Conservation (phyloP, 495 filamentous ascomycete genomes). For the Hypoxylon lenormandii region DNA sequence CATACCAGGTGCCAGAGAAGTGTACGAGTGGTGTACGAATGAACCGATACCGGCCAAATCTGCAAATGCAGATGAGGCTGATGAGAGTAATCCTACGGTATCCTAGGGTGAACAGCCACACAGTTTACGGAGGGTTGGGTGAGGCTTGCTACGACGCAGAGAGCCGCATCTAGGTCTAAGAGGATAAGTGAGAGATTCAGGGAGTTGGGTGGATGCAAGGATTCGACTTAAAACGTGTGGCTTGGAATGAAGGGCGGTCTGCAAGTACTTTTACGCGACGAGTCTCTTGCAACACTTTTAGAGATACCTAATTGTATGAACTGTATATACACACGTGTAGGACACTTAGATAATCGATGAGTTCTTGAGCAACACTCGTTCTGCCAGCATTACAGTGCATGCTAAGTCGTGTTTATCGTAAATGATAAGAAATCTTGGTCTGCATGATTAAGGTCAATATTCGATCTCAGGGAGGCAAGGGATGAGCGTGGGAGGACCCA, state of each 20-base stretch:
- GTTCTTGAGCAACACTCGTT: conserved; percentile 9
- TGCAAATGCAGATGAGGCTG: neutral
- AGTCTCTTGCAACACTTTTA: conserved; percentile 2
- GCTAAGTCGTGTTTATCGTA: conserved; percentile 16
- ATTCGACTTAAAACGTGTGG: conserved; percentile 9
- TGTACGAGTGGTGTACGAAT: neutral
- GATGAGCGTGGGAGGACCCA: conserved; percentile 8
- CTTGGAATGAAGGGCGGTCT: conserved; percentile 28
- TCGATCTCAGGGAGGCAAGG: conserved; percentile 17
- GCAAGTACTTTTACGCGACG: neutral
- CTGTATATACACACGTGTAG: conserved; percentile 26
- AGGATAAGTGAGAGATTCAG: conserved; percentile 11
- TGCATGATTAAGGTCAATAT: conserved; percentile 23
- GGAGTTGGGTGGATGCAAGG: conserved; percentile 13
- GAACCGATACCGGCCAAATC: conserved; percentile 4
- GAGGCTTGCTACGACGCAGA: conserved; percentile 7
- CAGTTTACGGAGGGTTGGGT: neutral
- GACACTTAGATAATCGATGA: conserved; percentile 1
- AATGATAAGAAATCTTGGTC: conserved; percentile 21
- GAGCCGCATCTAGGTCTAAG: conserved; percentile 1
- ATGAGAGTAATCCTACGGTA: neutral
- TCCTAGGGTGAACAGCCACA: neutral
- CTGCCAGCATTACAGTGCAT: conserved; percentile 16
- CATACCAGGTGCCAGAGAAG: neutral
- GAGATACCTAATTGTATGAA: conserved; percentile 18